Conservation (phyloP, 108 stramenopile species). For the Nitzschia palea region DNA sequence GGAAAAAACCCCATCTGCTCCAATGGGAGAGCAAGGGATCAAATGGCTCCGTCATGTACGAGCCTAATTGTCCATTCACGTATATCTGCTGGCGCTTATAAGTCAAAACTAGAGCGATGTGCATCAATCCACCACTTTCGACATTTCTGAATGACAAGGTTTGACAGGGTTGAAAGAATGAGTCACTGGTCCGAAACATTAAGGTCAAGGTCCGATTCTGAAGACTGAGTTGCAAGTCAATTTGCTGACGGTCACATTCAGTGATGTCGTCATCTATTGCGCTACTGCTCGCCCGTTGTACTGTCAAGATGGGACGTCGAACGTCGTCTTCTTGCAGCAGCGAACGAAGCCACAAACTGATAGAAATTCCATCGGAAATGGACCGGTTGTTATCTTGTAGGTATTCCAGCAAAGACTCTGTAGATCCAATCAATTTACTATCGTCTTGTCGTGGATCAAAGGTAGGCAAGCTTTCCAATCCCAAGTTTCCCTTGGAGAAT, state of each 20-base stretch:
- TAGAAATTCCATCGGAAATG: background rate
- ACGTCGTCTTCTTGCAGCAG: conserved; percentile 4
- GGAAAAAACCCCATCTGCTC: conserved; percentile 6
- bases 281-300: background rate
- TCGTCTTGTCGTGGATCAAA: background rate
- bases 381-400: background rate
- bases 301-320: background rate
- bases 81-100: conserved; percentile 29
- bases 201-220: conserved; percentile 18
- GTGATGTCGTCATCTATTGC: background rate
- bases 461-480: background rate
- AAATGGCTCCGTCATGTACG: conserved; percentile 19
- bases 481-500: background rate
- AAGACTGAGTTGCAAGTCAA: conserved; percentile 33
- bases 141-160: conserved; percentile 1
- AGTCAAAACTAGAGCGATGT: conserved; percentile 21
- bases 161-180: conserved; percentile 36
- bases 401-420: background rate
- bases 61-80: conserved; percentile 27
- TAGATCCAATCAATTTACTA: background rate
- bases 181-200: conserved; percentile 33
- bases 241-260: conserved; percentile 12
- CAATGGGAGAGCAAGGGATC: conserved; percentile 27
- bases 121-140: conserved; percentile 10
- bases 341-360: conserved; percentile 14